Evolutionary conservation across 2,329 filamentous ascomycete genomes (phyloP).

Genomic region (Aspergillus cejpii): DNA sequence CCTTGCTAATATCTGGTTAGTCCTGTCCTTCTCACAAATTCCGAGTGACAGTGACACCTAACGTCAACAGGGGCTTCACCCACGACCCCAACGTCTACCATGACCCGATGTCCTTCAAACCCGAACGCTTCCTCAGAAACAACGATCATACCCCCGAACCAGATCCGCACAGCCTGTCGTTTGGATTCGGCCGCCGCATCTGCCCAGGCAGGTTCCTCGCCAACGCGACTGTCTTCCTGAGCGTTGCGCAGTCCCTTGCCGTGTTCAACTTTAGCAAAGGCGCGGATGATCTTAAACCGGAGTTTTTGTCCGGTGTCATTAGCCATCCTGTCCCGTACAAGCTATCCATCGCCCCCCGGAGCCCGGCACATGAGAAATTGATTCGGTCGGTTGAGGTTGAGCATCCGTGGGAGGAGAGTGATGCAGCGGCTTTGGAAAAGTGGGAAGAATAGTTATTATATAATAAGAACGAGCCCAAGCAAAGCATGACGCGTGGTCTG

Average conservation of each 20-base stretch:
- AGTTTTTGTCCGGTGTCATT: constrained; percentile 30
- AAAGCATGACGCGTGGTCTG: not conserved
- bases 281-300: constrained; percentile 32
- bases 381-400: constrained; percentile 31
- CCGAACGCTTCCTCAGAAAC: constrained; percentile 37
- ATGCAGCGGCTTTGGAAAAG: constrained; percentile 19
- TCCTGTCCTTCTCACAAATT: not conserved
- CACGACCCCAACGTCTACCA: constrained; percentile 36
- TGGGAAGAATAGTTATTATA: not conserved
- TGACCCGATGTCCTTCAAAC: constrained; percentile 37
- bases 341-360: constrained; percentile 31
- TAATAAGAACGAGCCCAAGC: too few relatives aligned
- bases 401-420: constrained; percentile 38
- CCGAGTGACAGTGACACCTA: constrained; percentile 9
- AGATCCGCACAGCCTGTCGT: constrained; percentile 26
- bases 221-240: constrained; percentile 36
- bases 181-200: constrained; percentile 39
- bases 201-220: constrained; percentile 40
- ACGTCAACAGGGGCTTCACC: constrained; percentile 34
- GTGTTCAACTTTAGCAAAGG: constrained; percentile 42
- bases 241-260: constrained; percentile 42
- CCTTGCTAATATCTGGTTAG: constrained; percentile 34
- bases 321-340: constrained; percentile 34
- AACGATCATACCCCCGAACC: constrained; percentile 30
- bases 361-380: constrained; percentile 25